Evolutionary conservation across 73 alveolate genomes (phyloP).

Genomic region (Durusdinium trenchii): DNA sequence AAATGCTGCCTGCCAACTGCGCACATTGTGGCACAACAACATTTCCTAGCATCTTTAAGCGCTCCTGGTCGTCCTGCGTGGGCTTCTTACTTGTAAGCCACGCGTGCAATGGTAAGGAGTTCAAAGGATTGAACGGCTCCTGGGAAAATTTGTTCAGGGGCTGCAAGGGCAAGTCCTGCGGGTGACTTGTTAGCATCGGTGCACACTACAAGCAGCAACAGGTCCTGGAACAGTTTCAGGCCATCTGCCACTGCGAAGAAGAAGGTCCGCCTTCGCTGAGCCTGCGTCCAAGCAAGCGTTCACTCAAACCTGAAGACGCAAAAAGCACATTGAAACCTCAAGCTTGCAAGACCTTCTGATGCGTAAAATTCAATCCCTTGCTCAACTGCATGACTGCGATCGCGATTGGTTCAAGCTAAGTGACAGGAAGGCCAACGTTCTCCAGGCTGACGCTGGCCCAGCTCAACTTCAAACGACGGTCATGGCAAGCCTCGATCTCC

Average conservation of each 20-base stretch:
- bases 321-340: too few relatives aligned
- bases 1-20: background rate
- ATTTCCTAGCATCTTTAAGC: background rate
- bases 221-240: background rate
- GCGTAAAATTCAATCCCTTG: too few relatives aligned
- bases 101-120: background rate
- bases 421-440: background rate
- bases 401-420: background rate
- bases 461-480: background rate
- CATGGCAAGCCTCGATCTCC: background rate
- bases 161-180: background rate
- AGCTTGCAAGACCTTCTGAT: too few relatives aligned
- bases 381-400: too few relatives aligned
- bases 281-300: background rate
- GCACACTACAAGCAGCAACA: background rate
- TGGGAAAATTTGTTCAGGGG: background rate
- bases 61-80: background rate
- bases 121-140: background rate
- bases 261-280: background rate
- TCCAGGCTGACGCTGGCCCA: background rate
- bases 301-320: too few relatives aligned
- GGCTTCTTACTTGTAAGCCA: background rate
- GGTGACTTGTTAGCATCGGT: background rate
- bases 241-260: constrained; percentile 22
- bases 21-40: background rate